phyloP scores from a whole-genome alignment of 1,139 yeast species.

The Scheffersomyces quercinus region DNA sequence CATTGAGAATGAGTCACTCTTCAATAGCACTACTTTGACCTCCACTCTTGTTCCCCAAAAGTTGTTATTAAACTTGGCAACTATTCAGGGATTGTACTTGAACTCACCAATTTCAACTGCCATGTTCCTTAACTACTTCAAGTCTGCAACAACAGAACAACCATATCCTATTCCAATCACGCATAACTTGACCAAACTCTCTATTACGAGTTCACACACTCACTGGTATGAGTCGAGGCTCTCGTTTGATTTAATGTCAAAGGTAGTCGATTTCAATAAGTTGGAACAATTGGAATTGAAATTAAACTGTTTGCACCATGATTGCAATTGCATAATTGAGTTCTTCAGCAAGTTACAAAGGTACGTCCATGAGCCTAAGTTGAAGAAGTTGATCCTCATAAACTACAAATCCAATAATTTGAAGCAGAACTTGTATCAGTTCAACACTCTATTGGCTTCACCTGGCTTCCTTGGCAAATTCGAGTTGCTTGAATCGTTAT shows the following conservation, averaged over 20 bases:
- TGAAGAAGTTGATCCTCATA: slow-evolving; percentile 20
- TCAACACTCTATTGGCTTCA: slow-evolving; percentile 15
- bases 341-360: slow-evolving; percentile 20
- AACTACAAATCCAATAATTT: slow-evolving; percentile 25
- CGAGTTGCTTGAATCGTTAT: slow-evolving; percentile 15
- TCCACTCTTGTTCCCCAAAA: slow-evolving; percentile 1
- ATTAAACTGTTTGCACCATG: slow-evolving; percentile 22
- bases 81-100: slow-evolving; percentile 16
- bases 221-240: slow-evolving; percentile 16
- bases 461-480: slow-evolving; percentile 12
- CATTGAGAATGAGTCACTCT: slow-evolving; percentile 12
- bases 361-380: slow-evolving; percentile 8
- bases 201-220: slow-evolving; percentile 21
- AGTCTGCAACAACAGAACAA: not conserved
- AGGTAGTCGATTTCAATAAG: slow-evolving; percentile 15
- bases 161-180: slow-evolving; percentile 5
- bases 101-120: slow-evolving; percentile 21
- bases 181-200: slow-evolving; percentile 15
- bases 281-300: slow-evolving; percentile 24
- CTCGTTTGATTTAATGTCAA: slow-evolving; percentile 11
- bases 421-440: slow-evolving; percentile 21
- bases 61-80: slow-evolving; percentile 10
- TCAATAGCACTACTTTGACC: slow-evolving; percentile 2
- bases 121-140: slow-evolving; percentile 13
- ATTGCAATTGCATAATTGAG: slow-evolving; percentile 21